These are phyloP conservation scores for Oryza glumipatula DNA, from an alignment of 176 grass and related monocot species.

Conservation along the genomic window DNA sequence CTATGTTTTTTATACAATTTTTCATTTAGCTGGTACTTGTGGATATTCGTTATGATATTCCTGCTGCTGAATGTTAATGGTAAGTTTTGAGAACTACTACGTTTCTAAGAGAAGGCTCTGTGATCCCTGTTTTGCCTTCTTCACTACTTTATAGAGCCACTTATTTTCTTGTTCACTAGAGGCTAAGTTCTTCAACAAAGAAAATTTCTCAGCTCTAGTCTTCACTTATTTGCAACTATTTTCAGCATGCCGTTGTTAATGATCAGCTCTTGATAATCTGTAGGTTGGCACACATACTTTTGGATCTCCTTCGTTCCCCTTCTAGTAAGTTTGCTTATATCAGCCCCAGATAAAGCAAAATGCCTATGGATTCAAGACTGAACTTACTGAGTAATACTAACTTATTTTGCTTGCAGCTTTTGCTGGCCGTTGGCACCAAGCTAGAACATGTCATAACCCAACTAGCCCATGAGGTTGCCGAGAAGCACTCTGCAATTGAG, in stretches of 20 bases:
- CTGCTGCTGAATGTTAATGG: conserved; percentile 89
- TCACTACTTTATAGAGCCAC: not conserved
- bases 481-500: conserved; percentile 81
- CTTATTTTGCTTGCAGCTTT: conserved; percentile 51
- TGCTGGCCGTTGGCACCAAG: conserved; percentile 83
- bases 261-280: conserved; percentile 18
- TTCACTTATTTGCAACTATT: not conserved
- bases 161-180: conserved; percentile 20
- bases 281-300: conserved; percentile 98
- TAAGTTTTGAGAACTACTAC: conserved; percentile 36
- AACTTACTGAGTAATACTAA: conserved; percentile 5
- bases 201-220: not conserved
- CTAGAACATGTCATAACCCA: conserved; percentile 86
- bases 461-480: conserved; percentile 78
- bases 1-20: not conserved
- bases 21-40: conserved; percentile 76
- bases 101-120: not conserved
- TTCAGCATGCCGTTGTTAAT: not conserved
- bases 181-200: not conserved
- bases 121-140: not conserved
- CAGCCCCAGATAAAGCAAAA: not conserved
- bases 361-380: not conserved
- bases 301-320: conserved; percentile 94
- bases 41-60: conserved; percentile 94
- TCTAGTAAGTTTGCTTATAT: conserved; percentile 54